Evolutionary conservation across 495 filamentous ascomycete species (phyloP), one percentile per base, ranked within the genome.

Genomic region (Xylaria acuta): DNA sequence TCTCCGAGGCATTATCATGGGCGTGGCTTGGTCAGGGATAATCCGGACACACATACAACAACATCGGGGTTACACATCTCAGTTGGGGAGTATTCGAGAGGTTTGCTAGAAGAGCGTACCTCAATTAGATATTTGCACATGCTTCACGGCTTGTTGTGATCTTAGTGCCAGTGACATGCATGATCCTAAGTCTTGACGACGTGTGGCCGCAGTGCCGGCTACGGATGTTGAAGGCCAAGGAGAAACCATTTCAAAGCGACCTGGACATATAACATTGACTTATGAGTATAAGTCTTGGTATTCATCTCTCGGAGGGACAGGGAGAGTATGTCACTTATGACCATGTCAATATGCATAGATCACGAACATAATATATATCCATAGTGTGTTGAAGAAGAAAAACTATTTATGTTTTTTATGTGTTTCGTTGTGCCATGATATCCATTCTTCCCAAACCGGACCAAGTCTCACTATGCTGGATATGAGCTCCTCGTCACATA

Each of bases 91-190:
- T 59, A 54, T 20, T 45, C 22, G 59, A 72, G 70, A 64, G 70
- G 63, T 72, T 72, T 72, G 63, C 62, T 66, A 72, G 63, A 67
- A 34, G n/a, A 49, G 62, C 70, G 63, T 66, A 56, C 60, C 69
- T 58, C 69, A 71, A 71, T 71, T 71, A 71, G 69, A 71, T 25
- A 64, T 65, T 45, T 71, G 69, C 49, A 64, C 54, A 65, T 65
- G 69, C 69, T 71, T 36, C 60, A 43, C 69, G 36, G 62, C 60
- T 27, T 58, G 60, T 65, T 65, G 69, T 71, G 60, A 36, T 59
- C 22, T 47, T 45, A 30, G 11, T 53, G 43, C 49, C 49, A 56
- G 69, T 71, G 69, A 71, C 36, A 56, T 47, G 43, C 32, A 63
- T 64, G 59, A 62, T 22, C 51, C 30, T 12, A 5, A 32, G 49